Conservation (phyloP, 345 rosid species). For the Stellera chamaejasme region DNA sequence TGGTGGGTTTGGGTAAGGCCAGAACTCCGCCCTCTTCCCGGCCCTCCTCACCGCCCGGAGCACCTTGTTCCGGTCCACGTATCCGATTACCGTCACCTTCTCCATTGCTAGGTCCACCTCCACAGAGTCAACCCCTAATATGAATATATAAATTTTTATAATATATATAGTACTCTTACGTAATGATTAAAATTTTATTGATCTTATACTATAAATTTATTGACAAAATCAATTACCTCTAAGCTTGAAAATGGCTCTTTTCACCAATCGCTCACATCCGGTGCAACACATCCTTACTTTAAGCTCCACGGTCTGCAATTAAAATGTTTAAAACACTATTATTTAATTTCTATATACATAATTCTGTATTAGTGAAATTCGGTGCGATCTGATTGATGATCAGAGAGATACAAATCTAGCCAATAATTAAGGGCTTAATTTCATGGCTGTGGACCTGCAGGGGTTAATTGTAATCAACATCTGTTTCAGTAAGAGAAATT, state of each 20-base stretch:
- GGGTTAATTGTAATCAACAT: too few species aligned
- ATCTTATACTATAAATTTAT: too few species aligned
- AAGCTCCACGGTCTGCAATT: constrained; percentile 75
- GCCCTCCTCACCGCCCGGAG: constrained; percentile 73
- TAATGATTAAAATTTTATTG: too few species aligned
- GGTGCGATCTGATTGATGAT: too few species aligned
- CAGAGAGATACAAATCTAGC: too few species aligned
- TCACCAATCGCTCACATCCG: constrained; percentile 90
- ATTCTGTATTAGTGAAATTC: too few species aligned
- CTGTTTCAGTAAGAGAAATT: too few species aligned
- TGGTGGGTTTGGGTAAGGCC: constrained; percentile 86
- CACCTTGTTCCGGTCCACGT: constrained; percentile 83
- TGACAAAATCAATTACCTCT: too few species aligned
- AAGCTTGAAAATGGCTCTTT: constrained; percentile 73
- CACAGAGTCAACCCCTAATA: constrained; percentile 69
- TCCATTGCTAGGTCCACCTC: constrained; percentile 63
- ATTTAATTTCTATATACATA: too few species aligned
- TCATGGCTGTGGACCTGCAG: too few species aligned
- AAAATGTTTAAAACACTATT: background rate
- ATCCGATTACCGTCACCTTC: constrained; percentile 74
- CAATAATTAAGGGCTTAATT: too few species aligned
- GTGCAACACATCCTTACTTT: constrained; percentile 95
- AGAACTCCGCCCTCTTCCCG: constrained; percentile 92
- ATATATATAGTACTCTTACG: too few species aligned
- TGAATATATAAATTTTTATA: background rate